Conservation (phyloP, 2,329 filamentous ascomycete species). For the Claviceps purpurea region DNA sequence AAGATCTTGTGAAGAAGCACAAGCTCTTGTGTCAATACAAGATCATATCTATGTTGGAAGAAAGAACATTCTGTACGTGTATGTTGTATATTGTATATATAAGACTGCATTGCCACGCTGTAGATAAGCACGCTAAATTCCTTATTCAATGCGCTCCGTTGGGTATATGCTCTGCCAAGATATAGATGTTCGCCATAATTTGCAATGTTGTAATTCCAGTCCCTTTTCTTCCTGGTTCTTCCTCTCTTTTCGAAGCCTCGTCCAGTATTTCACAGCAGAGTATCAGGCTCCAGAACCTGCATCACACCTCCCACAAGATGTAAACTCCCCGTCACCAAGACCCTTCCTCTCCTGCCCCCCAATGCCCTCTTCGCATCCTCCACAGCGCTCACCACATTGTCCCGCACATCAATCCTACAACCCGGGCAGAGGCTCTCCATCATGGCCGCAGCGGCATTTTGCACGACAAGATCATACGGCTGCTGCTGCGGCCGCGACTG, state of each 20-base stretch:
- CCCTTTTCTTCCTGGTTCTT: background rate
- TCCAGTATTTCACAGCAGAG: conserved; percentile 16
- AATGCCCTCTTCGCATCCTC: conserved; percentile 34
- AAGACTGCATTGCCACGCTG: too few species aligned
- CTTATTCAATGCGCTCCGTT: too few species aligned
- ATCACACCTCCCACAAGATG: conserved; percentile 72
- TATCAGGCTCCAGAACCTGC: conserved; percentile 48
- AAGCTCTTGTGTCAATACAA: too few species aligned
- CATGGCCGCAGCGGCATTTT: conserved; percentile 48
- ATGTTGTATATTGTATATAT: too few species aligned
- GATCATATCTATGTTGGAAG: too few species aligned
- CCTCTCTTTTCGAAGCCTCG: background rate
- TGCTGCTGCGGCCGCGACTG: conserved; percentile 3
- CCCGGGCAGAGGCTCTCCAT: conserved; percentile 44
- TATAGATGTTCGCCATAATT: too few species aligned
- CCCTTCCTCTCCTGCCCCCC: conserved; percentile 25
- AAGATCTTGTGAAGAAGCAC: too few species aligned
- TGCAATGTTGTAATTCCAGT: too few species aligned
- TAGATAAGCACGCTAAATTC: too few species aligned
- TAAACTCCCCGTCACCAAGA: conserved; percentile 70
- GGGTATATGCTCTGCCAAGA: too few species aligned
- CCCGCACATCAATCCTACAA: conserved; percentile 34
- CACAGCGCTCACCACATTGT: conserved; percentile 62
- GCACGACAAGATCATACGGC: conserved; percentile 36
- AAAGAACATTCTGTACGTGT: too few species aligned